A percentile compares a stretch with the other conserved stretches of the same genome.
Evolutionary conservation across 2,329 filamentous ascomycete genomes (phyloP).

Genomic region (Nemania sp.): DNA sequence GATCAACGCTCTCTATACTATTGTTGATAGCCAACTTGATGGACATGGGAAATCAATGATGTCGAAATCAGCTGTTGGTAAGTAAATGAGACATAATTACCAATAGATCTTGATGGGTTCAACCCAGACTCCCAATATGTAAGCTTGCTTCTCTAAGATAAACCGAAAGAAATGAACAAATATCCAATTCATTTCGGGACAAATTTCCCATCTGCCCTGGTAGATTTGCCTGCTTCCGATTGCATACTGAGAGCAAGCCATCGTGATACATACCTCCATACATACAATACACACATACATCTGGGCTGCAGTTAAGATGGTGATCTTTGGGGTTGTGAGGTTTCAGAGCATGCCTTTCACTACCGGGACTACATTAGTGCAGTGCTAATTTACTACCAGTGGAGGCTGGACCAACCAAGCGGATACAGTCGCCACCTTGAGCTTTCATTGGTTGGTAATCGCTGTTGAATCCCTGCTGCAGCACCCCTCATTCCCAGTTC

Average conservation of each 20-base stretch:
- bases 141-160: background rate
- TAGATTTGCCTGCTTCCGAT: background rate
- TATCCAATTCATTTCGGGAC: background rate
- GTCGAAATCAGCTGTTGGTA: conserved; percentile 4
- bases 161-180: background rate
- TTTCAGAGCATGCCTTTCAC: conserved; percentile 26
- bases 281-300: background rate
- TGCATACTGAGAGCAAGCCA: conserved; percentile 6
- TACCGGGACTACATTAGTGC: conserved; percentile 28
- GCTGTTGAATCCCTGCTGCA: conserved; percentile 24
- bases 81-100: background rate
- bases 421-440: conserved; percentile 10
- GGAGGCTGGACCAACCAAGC: conserved; percentile 30
- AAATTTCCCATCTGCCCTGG: background rate
- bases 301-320: background rate
- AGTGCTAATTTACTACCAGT: conserved; percentile 18
- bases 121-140: background rate
- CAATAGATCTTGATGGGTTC: background rate
- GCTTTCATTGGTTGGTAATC: conserved; percentile 27
- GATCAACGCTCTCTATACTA: background rate
- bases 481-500: conserved; percentile 27
- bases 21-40: background rate
- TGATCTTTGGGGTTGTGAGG: conserved; percentile 15
- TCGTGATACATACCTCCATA: background rate
- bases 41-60: background rate